Base-by-base conservation (phyloP, 495 filamentous ascomycete genomes). In the Penicillium angulare region DNA sequence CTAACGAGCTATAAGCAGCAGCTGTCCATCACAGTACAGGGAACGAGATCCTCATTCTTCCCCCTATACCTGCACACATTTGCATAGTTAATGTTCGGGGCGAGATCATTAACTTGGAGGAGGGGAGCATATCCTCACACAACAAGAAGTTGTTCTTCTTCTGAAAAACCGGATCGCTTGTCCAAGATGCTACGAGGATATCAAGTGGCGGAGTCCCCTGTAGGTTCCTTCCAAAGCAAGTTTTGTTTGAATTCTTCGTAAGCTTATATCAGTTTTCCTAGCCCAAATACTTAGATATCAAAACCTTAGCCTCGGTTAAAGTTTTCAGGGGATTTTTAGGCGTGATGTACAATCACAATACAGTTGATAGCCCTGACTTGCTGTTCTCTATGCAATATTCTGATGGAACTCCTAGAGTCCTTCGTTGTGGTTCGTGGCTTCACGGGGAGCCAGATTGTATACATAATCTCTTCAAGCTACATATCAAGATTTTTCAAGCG, bases 341-440 rank as follows among this genome's bases (percentile, higher is more conserved):
- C 10, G 15, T 43, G 5, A 42, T 42, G 38, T 50, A 50, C 26
- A 50, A 50, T 22, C 47, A 43, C 12, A 43, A 50, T 17, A 50
- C 36, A 5, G 16, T 50, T 13, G 38, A 50, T 15, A 24, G 26
- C 13, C 47, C 47, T 12, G 47, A 50, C 13, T 1, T 50, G 2
- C 35, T 49, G 2, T 42, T 50, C 10, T 12, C 13, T 2, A 38
- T 50, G 2, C 0, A 33, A 43, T 43, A 43, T 21, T 23, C 12
- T 16, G 18, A 26, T 5, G 27, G 26, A 13, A 7, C 10, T 15
- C 1, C 10, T 5, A 38, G 27, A 16, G 17, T 50, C n/a, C n/a
- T 50, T 32, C 47, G 38, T 10, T 50, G 38, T 17, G 38, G 47
- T 21, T 43, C 24, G 12, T 50, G 24, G 38, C 13, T 50, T 35